A percentile compares a stretch with the other conserved stretches of the same genome.
These are phyloP conservation scores for Carallia pectinifolia DNA, from an alignment of 345 rosid species.

Conservation along the genomic window DNA sequence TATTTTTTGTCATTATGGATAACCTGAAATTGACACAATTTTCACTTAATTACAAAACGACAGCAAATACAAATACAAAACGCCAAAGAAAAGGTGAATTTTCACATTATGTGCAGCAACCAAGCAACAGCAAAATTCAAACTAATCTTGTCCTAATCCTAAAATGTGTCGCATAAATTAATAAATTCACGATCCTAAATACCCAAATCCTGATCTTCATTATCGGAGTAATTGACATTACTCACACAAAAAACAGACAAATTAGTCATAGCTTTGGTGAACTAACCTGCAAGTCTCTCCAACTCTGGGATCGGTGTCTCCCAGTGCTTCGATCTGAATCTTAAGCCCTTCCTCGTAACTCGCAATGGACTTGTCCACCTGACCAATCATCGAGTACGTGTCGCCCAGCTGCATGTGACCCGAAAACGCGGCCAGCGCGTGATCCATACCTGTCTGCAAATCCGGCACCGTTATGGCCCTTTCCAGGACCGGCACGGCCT, in stretches of 20 bases:
- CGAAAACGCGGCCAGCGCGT: constrained; percentile 85
- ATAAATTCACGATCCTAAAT: not conserved
- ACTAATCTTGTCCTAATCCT: constrained; percentile 1
- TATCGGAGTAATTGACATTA: not conserved
- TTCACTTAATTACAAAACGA: not conserved
- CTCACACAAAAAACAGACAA: not conserved
- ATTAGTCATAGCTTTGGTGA: not conserved
- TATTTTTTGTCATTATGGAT: not conserved
- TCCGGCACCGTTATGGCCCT: constrained; percentile 83
- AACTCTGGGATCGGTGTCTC: constrained; percentile 93
- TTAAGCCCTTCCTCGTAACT: constrained; percentile 84
- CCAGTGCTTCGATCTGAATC: constrained; percentile 94
- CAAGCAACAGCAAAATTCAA: not conserved
- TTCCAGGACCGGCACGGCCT: constrained; percentile 86
- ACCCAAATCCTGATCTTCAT: not conserved
- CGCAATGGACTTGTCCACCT: constrained; percentile 76
- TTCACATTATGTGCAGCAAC: too few relatives aligned
- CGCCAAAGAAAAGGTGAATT: not conserved
- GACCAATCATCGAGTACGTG: constrained; percentile 94
- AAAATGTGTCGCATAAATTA: not conserved
- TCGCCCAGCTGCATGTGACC: constrained; percentile 98
- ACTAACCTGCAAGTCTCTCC: constrained; percentile 98
- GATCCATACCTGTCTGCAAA: constrained; percentile 67
- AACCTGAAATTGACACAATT: not conserved
- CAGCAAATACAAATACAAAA: not conserved